These are phyloP conservation scores for Amphichorda felina DNA, from an alignment of 2,329 filamentous ascomycete species.

Conservation along the genomic window DNA sequence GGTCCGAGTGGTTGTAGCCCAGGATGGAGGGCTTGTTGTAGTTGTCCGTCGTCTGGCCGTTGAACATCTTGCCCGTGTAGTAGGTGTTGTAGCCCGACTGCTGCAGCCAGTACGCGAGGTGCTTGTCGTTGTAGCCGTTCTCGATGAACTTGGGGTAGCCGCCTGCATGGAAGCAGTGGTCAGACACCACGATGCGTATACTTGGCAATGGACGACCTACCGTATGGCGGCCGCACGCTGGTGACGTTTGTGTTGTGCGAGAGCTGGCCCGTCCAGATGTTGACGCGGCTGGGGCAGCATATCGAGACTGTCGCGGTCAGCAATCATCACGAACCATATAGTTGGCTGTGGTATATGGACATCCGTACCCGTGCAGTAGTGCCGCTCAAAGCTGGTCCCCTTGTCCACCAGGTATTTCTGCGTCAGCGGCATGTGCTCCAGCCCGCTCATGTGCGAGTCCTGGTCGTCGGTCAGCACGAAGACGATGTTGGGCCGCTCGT, in stretches of 20 bases:
- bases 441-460: conserved; percentile 41
- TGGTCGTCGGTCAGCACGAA: conserved; percentile 53
- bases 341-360: too few relatives aligned
- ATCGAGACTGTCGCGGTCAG: conserved; percentile 1
- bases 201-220: background rate
- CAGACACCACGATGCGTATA: background rate
- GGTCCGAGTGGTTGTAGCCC: conserved; percentile 43
- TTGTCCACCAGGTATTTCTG: conserved; percentile 36
- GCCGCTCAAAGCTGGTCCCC: conserved; percentile 40
- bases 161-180: background rate
- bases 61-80: conserved; percentile 42
- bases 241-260: conserved; percentile 7
- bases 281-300: conserved; percentile 5
- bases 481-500: conserved; percentile 33
- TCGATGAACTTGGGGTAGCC: conserved; percentile 36
- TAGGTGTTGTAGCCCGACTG: conserved; percentile 37
- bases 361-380: conserved; percentile 35
- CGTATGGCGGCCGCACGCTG: conserved; percentile 3
- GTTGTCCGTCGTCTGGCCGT: conserved; percentile 33
- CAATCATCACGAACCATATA: background rate
- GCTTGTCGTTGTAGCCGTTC: conserved; percentile 34
- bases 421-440: conserved; percentile 40
- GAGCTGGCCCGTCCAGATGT: conserved; percentile 5
- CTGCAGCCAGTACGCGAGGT: conserved; percentile 38
- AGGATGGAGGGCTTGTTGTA: conserved; percentile 37